Conservation (phyloP, 495 filamentous ascomycete species). For the Aspergillus leporis region DNA sequence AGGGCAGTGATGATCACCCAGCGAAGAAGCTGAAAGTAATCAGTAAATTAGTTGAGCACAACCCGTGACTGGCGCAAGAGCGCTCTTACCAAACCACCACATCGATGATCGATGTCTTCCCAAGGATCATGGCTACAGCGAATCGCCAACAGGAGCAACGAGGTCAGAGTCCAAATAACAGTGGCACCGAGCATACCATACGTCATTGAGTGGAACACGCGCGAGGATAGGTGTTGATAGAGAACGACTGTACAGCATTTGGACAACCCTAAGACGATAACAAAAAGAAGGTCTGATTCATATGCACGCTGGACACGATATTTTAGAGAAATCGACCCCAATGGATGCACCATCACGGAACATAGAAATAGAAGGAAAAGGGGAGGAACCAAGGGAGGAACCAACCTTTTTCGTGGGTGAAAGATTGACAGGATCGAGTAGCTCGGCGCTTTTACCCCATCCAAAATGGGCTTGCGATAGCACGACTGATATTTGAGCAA, state of each 20-base stretch:
- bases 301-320: slow-evolving; percentile 8
- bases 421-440: neutral
- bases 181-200: neutral
- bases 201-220: neutral
- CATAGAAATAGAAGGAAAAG: too few relatives aligned
- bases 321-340: too few relatives aligned
- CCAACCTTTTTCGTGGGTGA: neutral
- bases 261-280: slow-evolving; percentile 20
- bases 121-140: neutral
- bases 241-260: slow-evolving; percentile 18
- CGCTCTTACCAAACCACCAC: neutral
- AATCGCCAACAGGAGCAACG: neutral
- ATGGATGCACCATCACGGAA: neutral
- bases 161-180: neutral
- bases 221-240: slow-evolving; percentile 4
- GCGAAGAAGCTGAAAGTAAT: slow-evolving; percentile 19
- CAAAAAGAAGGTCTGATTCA: slow-evolving; percentile 22
- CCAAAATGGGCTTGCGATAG: slow-evolving; percentile 20
- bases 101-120: neutral
- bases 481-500: slow-evolving; percentile 11
- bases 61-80: too few relatives aligned
- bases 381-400: too few relatives aligned
- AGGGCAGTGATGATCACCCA: slow-evolving; percentile 28
- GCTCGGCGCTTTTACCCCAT: slow-evolving; percentile 16
- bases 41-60: neutral